Base-by-base conservation (phyloP, 495 filamentous ascomycete genomes). In the Penicillium canescens region DNA sequence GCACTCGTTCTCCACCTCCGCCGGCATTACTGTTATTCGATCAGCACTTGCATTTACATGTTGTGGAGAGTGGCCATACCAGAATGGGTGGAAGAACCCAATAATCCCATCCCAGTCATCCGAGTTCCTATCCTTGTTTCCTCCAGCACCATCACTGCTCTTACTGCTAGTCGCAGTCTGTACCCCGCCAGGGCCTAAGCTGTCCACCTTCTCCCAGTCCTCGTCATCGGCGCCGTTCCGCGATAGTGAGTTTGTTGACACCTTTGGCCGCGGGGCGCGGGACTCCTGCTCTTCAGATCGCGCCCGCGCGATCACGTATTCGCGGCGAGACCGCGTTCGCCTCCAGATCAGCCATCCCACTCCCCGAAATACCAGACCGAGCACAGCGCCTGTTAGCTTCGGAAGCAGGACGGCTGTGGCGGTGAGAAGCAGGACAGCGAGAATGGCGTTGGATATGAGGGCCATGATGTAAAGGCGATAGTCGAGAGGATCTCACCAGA, bases 11-110 rank as follows among this genome's bases (percentile, higher is more conserved):
- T 52, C 95, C 94, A 37, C 94, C 94, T 31, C 94, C 94, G 24
- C 93, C 94, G 37, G 94, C 95, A 74, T 98, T 97, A 70, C 91
- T 92, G 59, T 52, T 20, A 37, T 16, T 11, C 18, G 13, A 37
- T 21, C 50, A 46, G 34, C 18, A 26, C 6, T 38, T 16, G 34
- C 18, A n/a, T 13, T 13, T 18, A 18, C 31, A 37, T 18, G 13
- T 36, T 42, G 9, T 42, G 12, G 13, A 38, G 34, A 38, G 41
- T 34, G 43, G 42, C 20, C 80, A 48, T 71, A 91, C 88, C 91
- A 96, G 70, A 96, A 97, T 9, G 94, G 94, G 67, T 98, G 94
- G 63, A 98, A 96, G 81, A 98, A 98, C 14, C 92, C 94, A 36
- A 96, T 83, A 26, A 96, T 71, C 5, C 92, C 92, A 56, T 86